These are phyloP conservation scores for Vanderwaltozyma tropicalis DNA, from an alignment of 805 yeast genomes.

Conservation along the genomic window DNA sequence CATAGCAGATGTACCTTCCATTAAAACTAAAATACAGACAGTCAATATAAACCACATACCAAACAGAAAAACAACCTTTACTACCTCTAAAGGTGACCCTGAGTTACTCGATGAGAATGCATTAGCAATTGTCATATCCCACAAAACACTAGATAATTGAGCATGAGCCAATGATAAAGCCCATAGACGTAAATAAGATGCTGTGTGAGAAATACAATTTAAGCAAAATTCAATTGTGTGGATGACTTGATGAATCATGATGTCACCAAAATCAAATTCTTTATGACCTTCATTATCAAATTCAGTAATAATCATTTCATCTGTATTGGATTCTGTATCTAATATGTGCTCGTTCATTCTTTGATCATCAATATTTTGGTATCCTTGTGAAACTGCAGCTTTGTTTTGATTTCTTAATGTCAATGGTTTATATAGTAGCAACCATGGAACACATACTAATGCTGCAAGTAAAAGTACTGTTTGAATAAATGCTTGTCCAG, in stretches of 20 bases:
- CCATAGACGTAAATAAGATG: constrained; percentile 93
- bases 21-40: constrained; percentile 78
- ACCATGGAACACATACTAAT: constrained; percentile 83
- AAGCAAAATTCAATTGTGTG: constrained; percentile 96
- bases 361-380: constrained; percentile 33
- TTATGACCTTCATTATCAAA: constrained; percentile 31
- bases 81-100: constrained; percentile 51
- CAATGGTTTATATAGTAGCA: constrained; percentile 75
- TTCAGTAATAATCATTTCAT: constrained; percentile 36
- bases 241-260: constrained; percentile 93
- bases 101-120: constrained; percentile 48
- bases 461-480: constrained; percentile 65
- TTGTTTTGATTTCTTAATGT: constrained; percentile 50
- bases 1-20: constrained; percentile 99
- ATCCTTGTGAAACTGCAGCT: constrained; percentile 26
- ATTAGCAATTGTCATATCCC: constrained; percentile 87
- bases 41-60: constrained; percentile 94
- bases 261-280: constrained; percentile 65
- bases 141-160: constrained; percentile 85
- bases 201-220: constrained; percentile 97
- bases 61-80: constrained; percentile 69
- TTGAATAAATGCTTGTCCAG: constrained; percentile 73
- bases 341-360: constrained; percentile 23
- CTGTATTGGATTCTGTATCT: constrained; percentile 24
- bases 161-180: constrained; percentile 96